phyloP scores from a whole-genome alignment of 2,329 filamentous ascomycete genomes.

The Colletotrichum truncatum region DNA sequence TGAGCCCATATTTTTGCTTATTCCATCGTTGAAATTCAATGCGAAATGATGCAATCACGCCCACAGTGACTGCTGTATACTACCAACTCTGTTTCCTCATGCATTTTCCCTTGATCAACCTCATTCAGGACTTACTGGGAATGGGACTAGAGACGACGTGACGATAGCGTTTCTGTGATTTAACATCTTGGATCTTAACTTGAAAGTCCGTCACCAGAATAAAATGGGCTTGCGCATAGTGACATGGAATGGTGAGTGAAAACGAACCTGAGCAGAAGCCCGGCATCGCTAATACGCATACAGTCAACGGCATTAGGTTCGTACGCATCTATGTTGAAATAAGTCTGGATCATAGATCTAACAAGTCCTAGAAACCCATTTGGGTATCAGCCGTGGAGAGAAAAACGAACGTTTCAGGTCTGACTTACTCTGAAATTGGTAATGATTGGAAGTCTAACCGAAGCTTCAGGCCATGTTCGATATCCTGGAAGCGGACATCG shows the following conservation, averaged over 20 bases:
- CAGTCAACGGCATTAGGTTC: constrained; percentile 85
- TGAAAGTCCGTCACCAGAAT: too few relatives aligned
- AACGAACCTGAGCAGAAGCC: not conserved
- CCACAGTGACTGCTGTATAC: not conserved
- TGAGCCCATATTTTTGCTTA: too few relatives aligned
- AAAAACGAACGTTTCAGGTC: constrained; percentile 75
- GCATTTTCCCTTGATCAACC: not conserved
- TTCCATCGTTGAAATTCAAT: too few relatives aligned
- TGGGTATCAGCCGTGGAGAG: constrained; percentile 84
- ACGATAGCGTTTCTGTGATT: not conserved
- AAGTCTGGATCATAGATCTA: not conserved
- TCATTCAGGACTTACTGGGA: not conserved
- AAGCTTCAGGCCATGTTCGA: constrained; percentile 86
- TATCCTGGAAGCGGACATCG: constrained; percentile 88
- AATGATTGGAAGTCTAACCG: not conserved
- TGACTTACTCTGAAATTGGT: not conserved
- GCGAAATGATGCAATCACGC: not conserved
- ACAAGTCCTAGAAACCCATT: constrained; percentile 74
- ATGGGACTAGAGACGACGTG: constrained; percentile 3
- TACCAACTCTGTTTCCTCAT: not conserved
- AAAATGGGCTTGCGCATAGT: constrained; percentile 83
- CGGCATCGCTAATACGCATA: constrained; percentile 34
- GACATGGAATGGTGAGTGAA: constrained; percentile 80
- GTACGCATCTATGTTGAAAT: constrained; percentile 23
- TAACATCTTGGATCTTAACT: not conserved